Base-by-base conservation (phyloP, 305 asterid genomes). In the Rubia peregrina region DNA sequence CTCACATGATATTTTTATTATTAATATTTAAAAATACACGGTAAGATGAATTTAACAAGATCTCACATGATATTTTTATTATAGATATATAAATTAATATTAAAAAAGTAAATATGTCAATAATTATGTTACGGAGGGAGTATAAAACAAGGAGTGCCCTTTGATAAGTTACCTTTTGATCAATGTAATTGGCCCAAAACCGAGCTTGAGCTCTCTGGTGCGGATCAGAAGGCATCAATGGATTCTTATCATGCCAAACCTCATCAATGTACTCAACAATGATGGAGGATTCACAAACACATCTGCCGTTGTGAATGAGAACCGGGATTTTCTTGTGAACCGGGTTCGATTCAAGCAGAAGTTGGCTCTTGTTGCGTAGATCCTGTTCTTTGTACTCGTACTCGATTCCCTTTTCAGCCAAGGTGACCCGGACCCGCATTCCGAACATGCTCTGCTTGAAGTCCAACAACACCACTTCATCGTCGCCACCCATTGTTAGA, bases 241-340 rank as follows among this genome's bases (percentile, higher is more conserved):
- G 51, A 6, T 41, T 24, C 63, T 12, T 69, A 13, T 56, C 73
- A 5, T 40, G 48, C 73, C 73, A 69, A 9, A 56, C 73, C 6
- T 69, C 73, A 69, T 69, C 73, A 10, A 69, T 40, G 73, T 69
- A 69, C 22, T 69, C 55, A 9, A 69, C 55, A 8, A 44, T 60
- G 5, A 69, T 19, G 53, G 40, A 44, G 19, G 73, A 69, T 19
- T 69, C 73, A 40, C 73, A 69, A 0, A 69, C 64, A 1, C 55
- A 49, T 17, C 56, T 69, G 9, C 62, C 72, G 40, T 68, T 68
- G 48, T 68, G 72, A 68, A 68, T 49, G 17, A 69, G 51, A 69
- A 69, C 65, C 3, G 73, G 73, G 42, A 69, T 56, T 40, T 69
- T 69, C 73, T 69, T 69, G 65, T 69, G 65, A 69, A 69, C 55